A percentile compares a stretch with the other conserved stretches of the same genome.
These are phyloP conservation scores for Candida piceae DNA, from an alignment of 805 yeast species.

Conservation along the genomic window DNA sequence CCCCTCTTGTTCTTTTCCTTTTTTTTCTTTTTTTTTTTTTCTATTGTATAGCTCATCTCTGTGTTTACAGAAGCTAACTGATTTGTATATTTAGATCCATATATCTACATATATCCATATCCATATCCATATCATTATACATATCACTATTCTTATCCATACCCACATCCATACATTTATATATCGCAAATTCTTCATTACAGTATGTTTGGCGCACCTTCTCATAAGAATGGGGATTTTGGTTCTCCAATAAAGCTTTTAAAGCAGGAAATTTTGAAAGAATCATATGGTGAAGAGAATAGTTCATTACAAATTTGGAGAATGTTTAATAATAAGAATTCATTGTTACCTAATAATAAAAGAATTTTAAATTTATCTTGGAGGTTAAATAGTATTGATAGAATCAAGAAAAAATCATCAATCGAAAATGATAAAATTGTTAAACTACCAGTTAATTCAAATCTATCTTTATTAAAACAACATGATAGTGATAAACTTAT, in stretches of 20 bases:
- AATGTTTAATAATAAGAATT: slow-evolving; percentile 32
- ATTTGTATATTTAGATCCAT: too few relatives aligned
- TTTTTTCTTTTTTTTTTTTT: too few relatives aligned
- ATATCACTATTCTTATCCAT: too few relatives aligned
- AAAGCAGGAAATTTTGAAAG: slow-evolving; percentile 27
- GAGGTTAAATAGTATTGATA: slow-evolving; percentile 30
- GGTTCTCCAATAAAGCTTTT: slow-evolving; percentile 18
- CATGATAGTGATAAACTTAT: slow-evolving; percentile 5
- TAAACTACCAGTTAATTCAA: slow-evolving; percentile 1
- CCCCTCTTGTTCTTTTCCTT: too few relatives aligned
- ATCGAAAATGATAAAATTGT: background rate
- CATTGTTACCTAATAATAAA: slow-evolving; percentile 30
- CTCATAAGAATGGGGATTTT: background rate
- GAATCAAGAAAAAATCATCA: slow-evolving; percentile 16
- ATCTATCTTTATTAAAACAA: slow-evolving; percentile 14
- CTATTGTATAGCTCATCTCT: too few relatives aligned
- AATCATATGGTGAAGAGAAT: slow-evolving; percentile 22
- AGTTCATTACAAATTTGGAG: slow-evolving; percentile 31
- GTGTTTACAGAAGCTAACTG: too few relatives aligned
- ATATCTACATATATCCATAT: too few relatives aligned
- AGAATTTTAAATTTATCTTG: slow-evolving; percentile 32
- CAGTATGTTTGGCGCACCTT: too few relatives aligned
- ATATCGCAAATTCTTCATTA: too few relatives aligned
- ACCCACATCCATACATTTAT: too few relatives aligned
- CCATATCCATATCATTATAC: too few relatives aligned